phyloP scores from a whole-genome alignment of 2,329 filamentous ascomycete species.

The Apiospora kogelbergensis region DNA sequence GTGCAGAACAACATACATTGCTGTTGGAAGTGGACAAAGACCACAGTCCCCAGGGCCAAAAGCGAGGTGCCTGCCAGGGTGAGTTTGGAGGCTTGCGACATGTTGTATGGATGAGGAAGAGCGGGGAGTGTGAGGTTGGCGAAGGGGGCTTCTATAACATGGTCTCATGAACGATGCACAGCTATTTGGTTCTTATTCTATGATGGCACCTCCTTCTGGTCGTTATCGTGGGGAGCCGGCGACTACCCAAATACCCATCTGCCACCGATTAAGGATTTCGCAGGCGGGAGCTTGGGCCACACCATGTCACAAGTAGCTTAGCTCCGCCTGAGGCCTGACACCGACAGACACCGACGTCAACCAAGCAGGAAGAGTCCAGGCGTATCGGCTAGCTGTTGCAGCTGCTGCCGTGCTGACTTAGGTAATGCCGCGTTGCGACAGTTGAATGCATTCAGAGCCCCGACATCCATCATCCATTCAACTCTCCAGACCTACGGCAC shows the following conservation, averaged over 20 bases:
- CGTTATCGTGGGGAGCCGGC: background rate
- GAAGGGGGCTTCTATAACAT: background rate
- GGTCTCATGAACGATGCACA: background rate
- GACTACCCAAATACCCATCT: background rate
- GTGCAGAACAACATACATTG: constrained; percentile 38
- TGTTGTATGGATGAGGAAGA: constrained; percentile 36
- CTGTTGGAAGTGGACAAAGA: constrained; percentile 89
- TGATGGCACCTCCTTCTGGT: background rate
- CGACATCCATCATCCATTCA: background rate
- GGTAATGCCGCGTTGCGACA: constrained; percentile 6
- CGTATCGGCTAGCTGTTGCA: constrained; percentile 4
- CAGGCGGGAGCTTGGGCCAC: background rate
- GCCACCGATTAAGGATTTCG: constrained; percentile 3
- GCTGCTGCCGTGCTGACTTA: background rate
- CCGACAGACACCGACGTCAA: background rate
- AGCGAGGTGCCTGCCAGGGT: constrained; percentile 78
- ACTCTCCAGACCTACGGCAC: background rate
- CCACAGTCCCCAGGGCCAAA: constrained; percentile 73
- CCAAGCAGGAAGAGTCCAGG: background rate
- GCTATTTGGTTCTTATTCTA: background rate
- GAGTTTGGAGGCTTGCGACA: constrained; percentile 89
- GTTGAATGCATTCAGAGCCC: background rate
- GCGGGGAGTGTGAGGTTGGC: background rate
- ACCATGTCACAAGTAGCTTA: background rate
- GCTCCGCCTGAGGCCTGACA: background rate